Conservation (phyloP, 1,139 yeast species). For the Hyphopichia pseudoburtonii region DNA sequence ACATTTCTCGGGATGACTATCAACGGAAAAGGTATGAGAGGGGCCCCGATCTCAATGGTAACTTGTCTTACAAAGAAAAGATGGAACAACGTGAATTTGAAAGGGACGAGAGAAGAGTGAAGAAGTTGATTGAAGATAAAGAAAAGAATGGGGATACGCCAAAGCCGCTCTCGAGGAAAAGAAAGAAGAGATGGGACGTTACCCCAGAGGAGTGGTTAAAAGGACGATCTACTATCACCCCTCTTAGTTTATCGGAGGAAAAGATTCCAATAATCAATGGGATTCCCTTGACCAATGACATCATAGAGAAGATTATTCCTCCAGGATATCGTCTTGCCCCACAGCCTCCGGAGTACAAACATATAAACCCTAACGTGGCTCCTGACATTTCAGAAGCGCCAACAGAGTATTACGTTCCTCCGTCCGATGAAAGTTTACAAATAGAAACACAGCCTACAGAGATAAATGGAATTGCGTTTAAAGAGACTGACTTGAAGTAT, state of each 20-base stretch:
- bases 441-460: conserved; percentile 34
- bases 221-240: conserved; percentile 8
- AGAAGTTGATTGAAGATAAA: conserved; percentile 16
- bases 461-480: conserved; percentile 55
- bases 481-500: conserved; percentile 68
- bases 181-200: conserved; percentile 38
- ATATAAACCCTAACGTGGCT: conserved; percentile 20
- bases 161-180: conserved; percentile 13
- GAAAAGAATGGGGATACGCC: conserved; percentile 12
- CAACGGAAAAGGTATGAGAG: conserved; percentile 22
- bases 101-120: conserved; percentile 28
- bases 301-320: conserved; percentile 55
- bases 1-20: conserved; percentile 19
- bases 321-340: conserved; percentile 48
- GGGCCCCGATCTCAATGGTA: conserved; percentile 21
- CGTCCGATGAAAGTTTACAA: conserved; percentile 16
- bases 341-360: conserved; percentile 50
- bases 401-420: conserved; percentile 25
- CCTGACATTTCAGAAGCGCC: conserved; percentile 36
- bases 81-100: conserved; percentile 37
- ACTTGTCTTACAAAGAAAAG: conserved; percentile 32
- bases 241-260: conserved; percentile 10
- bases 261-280: conserved; percentile 45
- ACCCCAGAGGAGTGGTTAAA: conserved; percentile 32
- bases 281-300: conserved; percentile 48